Percentiles rank a stretch among this genome's conserved stretches.
Evolutionary conservation across 1,284 basidiomycete species (phyloP).

Genomic region (Hemileia vastatrix): DNA sequence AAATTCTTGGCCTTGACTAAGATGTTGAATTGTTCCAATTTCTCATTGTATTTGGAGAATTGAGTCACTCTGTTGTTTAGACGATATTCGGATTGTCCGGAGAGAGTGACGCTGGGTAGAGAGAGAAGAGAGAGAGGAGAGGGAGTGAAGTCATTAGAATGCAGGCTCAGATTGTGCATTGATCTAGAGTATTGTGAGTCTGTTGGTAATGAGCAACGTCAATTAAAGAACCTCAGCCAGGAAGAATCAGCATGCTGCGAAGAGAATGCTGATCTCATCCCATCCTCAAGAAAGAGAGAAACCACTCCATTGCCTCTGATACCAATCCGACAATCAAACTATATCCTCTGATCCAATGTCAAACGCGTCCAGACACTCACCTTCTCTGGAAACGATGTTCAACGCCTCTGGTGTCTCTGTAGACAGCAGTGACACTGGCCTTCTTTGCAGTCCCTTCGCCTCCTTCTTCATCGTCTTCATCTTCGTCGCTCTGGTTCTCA

Average conservation of each 20-base stretch:
- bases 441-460: slow-evolving; percentile 75
- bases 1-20: slow-evolving; percentile 99
- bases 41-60: slow-evolving; percentile 72
- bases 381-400: slow-evolving; percentile 84
- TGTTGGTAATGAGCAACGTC: not conserved
- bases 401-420: slow-evolving; percentile 62
- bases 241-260: not conserved
- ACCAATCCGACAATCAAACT: not conserved
- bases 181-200: not conserved
- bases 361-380: slow-evolving; percentile 60
- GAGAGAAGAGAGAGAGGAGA: not conserved
- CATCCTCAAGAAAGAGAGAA: not conserved
- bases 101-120: slow-evolving; percentile 62
- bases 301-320: not conserved
- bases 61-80: slow-evolving; percentile 67
- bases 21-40: slow-evolving; percentile 79
- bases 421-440: slow-evolving; percentile 91
- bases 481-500: slow-evolving; percentile 43
- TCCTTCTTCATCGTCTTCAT: slow-evolving; percentile 53
- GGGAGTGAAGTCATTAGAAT: not conserved
- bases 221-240: not conserved
- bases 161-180: not conserved
- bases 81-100: slow-evolving; percentile 76
- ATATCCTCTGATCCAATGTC: not conserved
- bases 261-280: not conserved